phyloP scores from a whole-genome alignment of 495 filamentous ascomycete genomes.

The Xylona heveae region DNA sequence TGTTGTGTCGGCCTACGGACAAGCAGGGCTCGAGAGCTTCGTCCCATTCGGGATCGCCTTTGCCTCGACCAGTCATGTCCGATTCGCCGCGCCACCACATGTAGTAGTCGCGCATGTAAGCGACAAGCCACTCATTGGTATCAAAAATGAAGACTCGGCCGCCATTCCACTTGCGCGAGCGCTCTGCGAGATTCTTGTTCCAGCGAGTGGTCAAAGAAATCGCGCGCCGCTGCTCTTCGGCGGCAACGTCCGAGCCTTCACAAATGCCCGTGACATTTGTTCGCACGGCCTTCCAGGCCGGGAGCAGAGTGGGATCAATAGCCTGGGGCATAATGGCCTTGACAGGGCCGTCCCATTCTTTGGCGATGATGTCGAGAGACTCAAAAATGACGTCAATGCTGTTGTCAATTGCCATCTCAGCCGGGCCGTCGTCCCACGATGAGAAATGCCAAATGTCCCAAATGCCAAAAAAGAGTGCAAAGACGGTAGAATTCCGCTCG shows the following conservation, averaged over 20 bases:
- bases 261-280: conserved; percentile 8
- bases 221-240: conserved; percentile 20
- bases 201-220: conserved; percentile 22
- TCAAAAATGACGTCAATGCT: too few relatives aligned
- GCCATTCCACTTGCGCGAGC: conserved; percentile 19
- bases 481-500: too few relatives aligned
- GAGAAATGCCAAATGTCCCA: too few relatives aligned
- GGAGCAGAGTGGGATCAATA: conserved; percentile 29
- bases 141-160: conserved; percentile 27
- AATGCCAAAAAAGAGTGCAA: too few relatives aligned
- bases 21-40: too few relatives aligned
- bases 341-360: conserved; percentile 18
- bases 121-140: conserved; percentile 26
- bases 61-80: conserved; percentile 21
- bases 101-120: conserved; percentile 25
- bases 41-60: too few relatives aligned
- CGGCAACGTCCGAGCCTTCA: conserved; percentile 9
- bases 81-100: conserved; percentile 21
- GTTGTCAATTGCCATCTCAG: too few relatives aligned
- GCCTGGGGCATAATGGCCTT: conserved; percentile 27
- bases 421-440: too few relatives aligned
- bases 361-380: conserved; percentile 19
- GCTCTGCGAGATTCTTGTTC: conserved; percentile 22
- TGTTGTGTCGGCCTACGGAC: conserved; percentile 13
- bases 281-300: conserved; percentile 17